Evolutionary conservation across 257 asterid genomes (phyloP).

Genomic region (Petunia secreta): DNA sequence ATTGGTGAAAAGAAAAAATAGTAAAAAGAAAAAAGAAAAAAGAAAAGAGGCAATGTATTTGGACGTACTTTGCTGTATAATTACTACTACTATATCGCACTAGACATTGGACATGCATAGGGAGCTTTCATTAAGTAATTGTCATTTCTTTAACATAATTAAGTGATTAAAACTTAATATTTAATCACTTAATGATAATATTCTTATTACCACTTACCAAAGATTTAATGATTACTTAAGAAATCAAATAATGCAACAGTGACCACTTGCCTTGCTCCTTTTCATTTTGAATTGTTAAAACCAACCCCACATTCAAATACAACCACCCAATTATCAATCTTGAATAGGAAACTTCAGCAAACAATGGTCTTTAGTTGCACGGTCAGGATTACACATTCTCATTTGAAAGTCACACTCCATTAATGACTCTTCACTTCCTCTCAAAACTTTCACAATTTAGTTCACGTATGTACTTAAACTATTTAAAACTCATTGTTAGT

Average conservation of each 20-base stretch:
- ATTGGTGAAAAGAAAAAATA: background rate
- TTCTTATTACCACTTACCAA: conserved; percentile 11
- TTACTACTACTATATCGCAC: background rate
- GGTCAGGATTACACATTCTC: conserved; percentile 45
- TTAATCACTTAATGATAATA: background rate
- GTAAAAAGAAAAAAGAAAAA: background rate
- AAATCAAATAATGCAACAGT: background rate
- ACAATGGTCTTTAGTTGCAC: conserved; percentile 25
- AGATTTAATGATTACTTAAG: conserved; percentile 7
- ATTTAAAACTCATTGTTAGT: too few relatives aligned
- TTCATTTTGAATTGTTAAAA: background rate
- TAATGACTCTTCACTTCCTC: conserved; percentile 18
- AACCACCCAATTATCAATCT: conserved; percentile 35
- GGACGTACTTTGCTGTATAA: background rate
- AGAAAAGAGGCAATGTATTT: background rate
- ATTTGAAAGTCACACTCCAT: conserved; percentile 51
- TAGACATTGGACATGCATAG: background rate
- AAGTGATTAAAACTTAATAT: background rate
- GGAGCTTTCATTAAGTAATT: background rate
- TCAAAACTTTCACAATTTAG: conserved; percentile 19
- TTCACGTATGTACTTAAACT: too few relatives aligned
- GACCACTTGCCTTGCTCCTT: conserved; percentile 12
- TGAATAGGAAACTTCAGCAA: too few relatives aligned
- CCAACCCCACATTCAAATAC: conserved; percentile 16
- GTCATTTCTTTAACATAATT: background rate